Evolutionary conservation across 129 eudicot genomes (phyloP).

Genomic region (Lactuca sativa): DNA sequence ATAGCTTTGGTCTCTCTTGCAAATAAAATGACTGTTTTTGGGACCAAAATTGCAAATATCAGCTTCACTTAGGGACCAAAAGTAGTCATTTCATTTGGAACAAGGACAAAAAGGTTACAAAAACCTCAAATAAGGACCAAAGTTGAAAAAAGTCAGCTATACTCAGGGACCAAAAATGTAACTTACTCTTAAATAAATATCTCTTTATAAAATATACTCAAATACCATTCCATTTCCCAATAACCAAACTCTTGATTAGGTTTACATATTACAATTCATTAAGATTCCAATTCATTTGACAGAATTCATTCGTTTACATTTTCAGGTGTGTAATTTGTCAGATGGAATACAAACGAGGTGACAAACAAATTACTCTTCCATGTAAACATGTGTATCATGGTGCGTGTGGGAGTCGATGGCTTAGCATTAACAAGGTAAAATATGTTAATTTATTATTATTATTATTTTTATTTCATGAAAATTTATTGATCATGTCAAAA

Average conservation of each 20-base stretch:
- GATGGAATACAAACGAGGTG: conserved; percentile 89
- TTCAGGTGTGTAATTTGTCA: conserved; percentile 95
- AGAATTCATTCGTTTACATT: background rate
- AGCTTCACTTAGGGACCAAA: too few relatives aligned
- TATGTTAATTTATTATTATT: background rate
- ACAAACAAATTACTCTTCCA: conserved; percentile 73
- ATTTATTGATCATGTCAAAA: background rate
- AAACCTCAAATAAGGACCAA: background rate
- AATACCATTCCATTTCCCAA: background rate
- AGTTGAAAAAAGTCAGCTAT: background rate
- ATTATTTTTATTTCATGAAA: conserved; percentile 1
- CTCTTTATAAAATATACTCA: too few relatives aligned
- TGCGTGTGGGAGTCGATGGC: conserved; percentile 87
- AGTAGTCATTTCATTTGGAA: too few relatives aligned
- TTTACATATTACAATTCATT: too few relatives aligned
- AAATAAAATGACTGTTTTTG: too few relatives aligned
- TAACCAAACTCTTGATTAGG: too few relatives aligned
- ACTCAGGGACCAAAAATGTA: too few relatives aligned
- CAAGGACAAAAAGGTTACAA: conserved; percentile 47
- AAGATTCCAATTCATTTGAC: too few relatives aligned
- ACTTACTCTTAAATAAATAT: background rate
- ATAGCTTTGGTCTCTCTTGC: too few relatives aligned
- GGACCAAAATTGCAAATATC: too few relatives aligned
- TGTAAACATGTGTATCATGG: conserved; percentile 91
- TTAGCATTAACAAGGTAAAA: conserved; percentile 84